Evolutionary conservation across 768 basidiomycete genomes (phyloP).

Genomic region (Pisolithus orientalis): DNA sequence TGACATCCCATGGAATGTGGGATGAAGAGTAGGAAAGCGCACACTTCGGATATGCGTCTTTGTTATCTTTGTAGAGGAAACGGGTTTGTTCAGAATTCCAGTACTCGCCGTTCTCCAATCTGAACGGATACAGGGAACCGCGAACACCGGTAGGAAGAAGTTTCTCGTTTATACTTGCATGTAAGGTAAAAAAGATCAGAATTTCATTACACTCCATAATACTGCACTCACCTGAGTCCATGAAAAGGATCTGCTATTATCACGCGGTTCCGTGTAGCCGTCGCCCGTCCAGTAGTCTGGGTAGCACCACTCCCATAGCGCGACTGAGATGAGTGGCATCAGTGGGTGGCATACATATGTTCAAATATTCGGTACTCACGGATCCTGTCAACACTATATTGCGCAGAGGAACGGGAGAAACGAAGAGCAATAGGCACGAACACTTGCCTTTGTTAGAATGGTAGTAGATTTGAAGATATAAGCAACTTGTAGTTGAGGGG

Average conservation of each 20-base stretch:
- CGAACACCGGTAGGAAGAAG: constrained; percentile 14
- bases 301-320: constrained; percentile 28
- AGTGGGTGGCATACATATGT: neutral
- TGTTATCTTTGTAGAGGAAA: constrained; percentile 10
- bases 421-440: too few species aligned
- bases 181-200: constrained; percentile 9
- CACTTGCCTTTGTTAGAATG: too few species aligned
- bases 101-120: constrained; percentile 16
- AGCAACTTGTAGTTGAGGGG: too few species aligned
- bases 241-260: neutral
- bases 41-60: constrained; percentile 17
- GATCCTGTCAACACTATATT: constrained; percentile 15
- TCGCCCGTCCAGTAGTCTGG: constrained; percentile 23
- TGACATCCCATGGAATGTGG: too few species aligned
- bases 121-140: constrained; percentile 17
- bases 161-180: constrained; percentile 17
- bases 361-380: constrained; percentile 4
- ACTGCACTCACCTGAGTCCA: constrained; percentile 19
- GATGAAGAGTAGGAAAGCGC: neutral
- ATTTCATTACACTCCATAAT: neutral
- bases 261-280: constrained; percentile 10
- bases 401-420: too few species aligned
- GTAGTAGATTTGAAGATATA: too few species aligned
- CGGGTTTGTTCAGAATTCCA: constrained; percentile 21
- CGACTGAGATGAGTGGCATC: constrained; percentile 6